Evolutionary conservation across 768 basidiomycete genomes (phyloP), one percentile per base, ranked within the genome.

Genomic region (Tulasnella sp.): DNA sequence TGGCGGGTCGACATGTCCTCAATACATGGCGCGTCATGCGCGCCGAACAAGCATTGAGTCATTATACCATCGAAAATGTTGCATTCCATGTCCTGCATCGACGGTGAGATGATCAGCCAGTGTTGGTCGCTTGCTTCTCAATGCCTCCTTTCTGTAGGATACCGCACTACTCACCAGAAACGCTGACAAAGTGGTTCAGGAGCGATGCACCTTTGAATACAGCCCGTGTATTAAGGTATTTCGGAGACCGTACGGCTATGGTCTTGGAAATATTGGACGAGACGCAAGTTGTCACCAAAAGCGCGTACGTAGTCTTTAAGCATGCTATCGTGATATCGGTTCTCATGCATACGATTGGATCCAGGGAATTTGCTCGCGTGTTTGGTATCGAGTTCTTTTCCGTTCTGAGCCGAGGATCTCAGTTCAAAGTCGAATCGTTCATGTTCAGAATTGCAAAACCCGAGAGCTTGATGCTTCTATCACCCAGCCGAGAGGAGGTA

Each of bases 351-450:
- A 25, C 15, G 6, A 43, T 21, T n/a, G 0, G n/a, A 7, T 32
- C 12, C 64, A 98, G 94, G 12, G 96, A 99, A 68, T 97, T 97
- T 64, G 93, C 96, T 37, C 82, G 96, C 8, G 89, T 98, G 5
- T 98, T 96, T 62, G 94, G 96, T 0, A 84, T 99, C 41, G 96
- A 99, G 69, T 98, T 97, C 67, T 88, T 84, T 66, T 96, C 92
- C 3, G 93, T 97, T 31, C 79, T 96, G 61, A 91, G 81, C 59
- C 81, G 96, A 31, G 96, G 96, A 0, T 96, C 92, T 0, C 96
- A 99, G 65, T 98, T 91, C 75, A 99, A 98, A 70, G 96, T 98
- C 25, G 96, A 99, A 71, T 92, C 92, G 0, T 94, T 99, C 72
- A 84, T 99, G 84, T 93, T 96, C 68, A 82, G 93, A 17, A 91